A percentile compares a stretch with the other conserved stretches of the same genome.
Conservation (phyloP, 495 filamentous ascomycete species). For the Podospora conica region DNA sequence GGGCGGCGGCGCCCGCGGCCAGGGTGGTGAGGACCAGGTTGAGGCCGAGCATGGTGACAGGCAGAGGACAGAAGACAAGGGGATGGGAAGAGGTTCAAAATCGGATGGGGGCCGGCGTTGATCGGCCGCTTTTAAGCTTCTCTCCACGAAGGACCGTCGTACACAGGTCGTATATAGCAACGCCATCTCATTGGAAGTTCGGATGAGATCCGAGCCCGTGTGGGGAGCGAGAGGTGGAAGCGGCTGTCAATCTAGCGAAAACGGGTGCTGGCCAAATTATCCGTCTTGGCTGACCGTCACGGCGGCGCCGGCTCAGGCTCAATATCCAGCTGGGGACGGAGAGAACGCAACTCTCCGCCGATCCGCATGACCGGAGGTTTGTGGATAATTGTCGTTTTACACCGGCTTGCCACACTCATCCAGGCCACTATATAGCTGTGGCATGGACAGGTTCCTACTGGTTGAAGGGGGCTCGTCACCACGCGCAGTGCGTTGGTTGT, state of each 20-base stretch:
- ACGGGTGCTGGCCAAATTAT: not conserved
- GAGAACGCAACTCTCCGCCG: not conserved
- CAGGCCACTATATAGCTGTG: not conserved
- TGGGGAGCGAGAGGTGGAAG: not conserved
- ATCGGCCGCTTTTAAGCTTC: not conserved
- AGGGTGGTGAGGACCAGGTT: not conserved
- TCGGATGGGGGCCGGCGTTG: not conserved
- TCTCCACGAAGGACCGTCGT: not conserved
- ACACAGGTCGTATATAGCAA: not conserved
- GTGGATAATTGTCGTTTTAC: not conserved
- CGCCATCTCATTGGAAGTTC: not conserved
- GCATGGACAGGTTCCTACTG: not conserved
- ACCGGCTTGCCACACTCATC: not conserved
- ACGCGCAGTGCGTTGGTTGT: not conserved
- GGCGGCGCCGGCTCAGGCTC: not conserved
- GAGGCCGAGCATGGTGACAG: not conserved
- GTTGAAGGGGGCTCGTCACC: not conserved
- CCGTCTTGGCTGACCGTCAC: not conserved
- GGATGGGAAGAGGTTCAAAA: too few relatives aligned
- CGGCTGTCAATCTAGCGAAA: not conserved
- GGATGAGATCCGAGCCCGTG: not conserved
- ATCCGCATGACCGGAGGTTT: not conserved
- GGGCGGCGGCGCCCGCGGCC: conserved; percentile 12
- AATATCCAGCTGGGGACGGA: not conserved
- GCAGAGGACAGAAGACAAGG: too few relatives aligned